A percentile compares a stretch with the other conserved stretches of the same genome.
Conservation (phyloP, 805 yeast species). For the Zygoascus flipseniorum region DNA sequence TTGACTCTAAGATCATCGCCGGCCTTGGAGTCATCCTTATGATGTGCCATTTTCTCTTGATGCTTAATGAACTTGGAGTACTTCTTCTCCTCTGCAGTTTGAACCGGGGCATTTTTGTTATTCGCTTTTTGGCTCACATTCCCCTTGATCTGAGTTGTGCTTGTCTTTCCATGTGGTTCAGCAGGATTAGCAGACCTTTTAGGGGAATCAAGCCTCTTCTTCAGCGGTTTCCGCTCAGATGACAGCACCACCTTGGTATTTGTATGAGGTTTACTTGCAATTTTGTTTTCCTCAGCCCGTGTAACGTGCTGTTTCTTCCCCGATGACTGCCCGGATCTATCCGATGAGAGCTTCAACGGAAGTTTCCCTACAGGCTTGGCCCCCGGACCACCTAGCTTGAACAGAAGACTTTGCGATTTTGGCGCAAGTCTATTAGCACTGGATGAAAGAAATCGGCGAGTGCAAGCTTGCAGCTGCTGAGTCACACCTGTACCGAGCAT, state of each 20-base stretch:
- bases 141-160: neutral
- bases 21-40: neutral
- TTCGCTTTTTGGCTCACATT: neutral
- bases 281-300: too few species aligned
- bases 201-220: neutral
- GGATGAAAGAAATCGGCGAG: neutral
- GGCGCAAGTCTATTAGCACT: neutral
- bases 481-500: neutral
- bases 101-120: neutral
- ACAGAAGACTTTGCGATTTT: neutral
- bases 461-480: neutral
- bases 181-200: neutral
- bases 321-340: neutral
- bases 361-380: neutral
- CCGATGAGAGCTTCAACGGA: neutral
- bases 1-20: slow-evolving; percentile 5
- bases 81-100: neutral
- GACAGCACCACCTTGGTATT: neutral
- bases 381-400: neutral
- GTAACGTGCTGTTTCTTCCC: neutral
- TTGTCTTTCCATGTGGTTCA: neutral
- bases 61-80: neutral
- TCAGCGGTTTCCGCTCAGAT: neutral
- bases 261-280: too few species aligned
- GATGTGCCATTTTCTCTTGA: neutral